phyloP scores from a whole-genome alignment of 805 yeast species.

The Starmerella tilneyi region DNA sequence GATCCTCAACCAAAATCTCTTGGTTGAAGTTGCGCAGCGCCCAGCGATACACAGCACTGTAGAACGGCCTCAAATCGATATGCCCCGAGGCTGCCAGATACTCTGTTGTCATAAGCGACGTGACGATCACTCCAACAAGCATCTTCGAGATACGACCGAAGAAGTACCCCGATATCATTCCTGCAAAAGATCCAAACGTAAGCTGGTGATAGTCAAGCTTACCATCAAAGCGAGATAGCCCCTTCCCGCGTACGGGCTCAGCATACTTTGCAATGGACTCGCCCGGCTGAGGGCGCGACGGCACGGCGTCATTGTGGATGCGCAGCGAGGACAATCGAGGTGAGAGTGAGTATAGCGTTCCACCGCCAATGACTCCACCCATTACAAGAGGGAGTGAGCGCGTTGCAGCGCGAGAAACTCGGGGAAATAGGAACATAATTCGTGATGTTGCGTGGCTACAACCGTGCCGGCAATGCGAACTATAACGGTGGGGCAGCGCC shows the following conservation, averaged over 20 bases:
- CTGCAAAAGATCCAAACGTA: slow-evolving; percentile 53
- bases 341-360: slow-evolving; percentile 6
- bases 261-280: slow-evolving; percentile 21
- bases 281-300: slow-evolving; percentile 13
- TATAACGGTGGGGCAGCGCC: too few species aligned
- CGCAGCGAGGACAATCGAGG: slow-evolving; percentile 1
- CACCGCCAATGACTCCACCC: slow-evolving; percentile 11
- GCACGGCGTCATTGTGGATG: slow-evolving; percentile 11
- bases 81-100: slow-evolving; percentile 49
- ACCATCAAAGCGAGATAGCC: slow-evolving; percentile 23
- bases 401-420: slow-evolving; percentile 5
- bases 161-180: slow-evolving; percentile 47
- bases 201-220: slow-evolving; percentile 49
- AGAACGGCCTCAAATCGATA: slow-evolving; percentile 24
- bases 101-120: slow-evolving; percentile 39
- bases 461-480: too few species aligned
- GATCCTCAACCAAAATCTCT: slow-evolving; percentile 44
- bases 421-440: slow-evolving; percentile 13
- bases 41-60: slow-evolving; percentile 27
- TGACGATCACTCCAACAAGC: slow-evolving; percentile 42
- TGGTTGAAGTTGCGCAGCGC: slow-evolving; percentile 33
- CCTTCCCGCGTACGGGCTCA: slow-evolving; percentile 16
- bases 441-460: background rate
- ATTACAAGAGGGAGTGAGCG: slow-evolving; percentile 12
- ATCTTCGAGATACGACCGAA: slow-evolving; percentile 52